Evolutionary conservation across 2,329 filamentous ascomycete genomes (phyloP), one percentile per base, ranked within the genome.

Genomic region (Bipolaris bicolor): DNA sequence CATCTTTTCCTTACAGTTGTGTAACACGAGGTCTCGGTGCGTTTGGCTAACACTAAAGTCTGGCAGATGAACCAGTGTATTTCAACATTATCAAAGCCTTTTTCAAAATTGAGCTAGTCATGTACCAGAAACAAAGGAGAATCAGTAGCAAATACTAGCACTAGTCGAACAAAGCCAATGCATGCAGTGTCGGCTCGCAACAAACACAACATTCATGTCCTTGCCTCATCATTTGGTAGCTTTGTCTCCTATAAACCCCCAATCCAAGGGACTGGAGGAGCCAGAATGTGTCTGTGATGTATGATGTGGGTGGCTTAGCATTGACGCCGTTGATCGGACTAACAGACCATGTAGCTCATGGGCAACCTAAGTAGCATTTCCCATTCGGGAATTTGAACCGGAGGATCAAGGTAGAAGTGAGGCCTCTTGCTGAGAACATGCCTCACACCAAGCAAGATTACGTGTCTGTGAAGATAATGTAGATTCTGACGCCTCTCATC

Each of bases 401-500:
- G 10, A 31, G 41, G 6, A 16, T 29, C 22, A 26, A 29, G 51
- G 22, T 26, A 29, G 22, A 37, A 26, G 18, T n/a, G n/a, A 5
- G 10, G 20, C n/a, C 26, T 18, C 31, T 18, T 26, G 11, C 36
- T 31, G 22, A n/a, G 11, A 43, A 39, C 20, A 48, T 31, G 9
- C 39, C 18, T 46, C 36, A 15, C 10, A n/a, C 13, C 36, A 20
- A 0, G 36, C 18, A 40, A 36, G 34, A 13, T 37, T 9, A 15
- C 20, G 26, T 5, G n/a, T n/a, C 11, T 3, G 16, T 6, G 1
- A 10, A 10, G 15, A 39, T 15, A 39, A 31, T n/a, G 16, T 33
- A 18, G 16, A n/a, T 34, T 34, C 36, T 15, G 22, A 13, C 33
- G 11, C 7, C 33, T 16, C 13, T 72, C 63, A 70, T 24, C 60